Evolutionary conservation across 2,329 filamentous ascomycete species (phyloP), one percentile per base, ranked within the genome.

Genomic region (Knoxdaviesia proteae): DNA sequence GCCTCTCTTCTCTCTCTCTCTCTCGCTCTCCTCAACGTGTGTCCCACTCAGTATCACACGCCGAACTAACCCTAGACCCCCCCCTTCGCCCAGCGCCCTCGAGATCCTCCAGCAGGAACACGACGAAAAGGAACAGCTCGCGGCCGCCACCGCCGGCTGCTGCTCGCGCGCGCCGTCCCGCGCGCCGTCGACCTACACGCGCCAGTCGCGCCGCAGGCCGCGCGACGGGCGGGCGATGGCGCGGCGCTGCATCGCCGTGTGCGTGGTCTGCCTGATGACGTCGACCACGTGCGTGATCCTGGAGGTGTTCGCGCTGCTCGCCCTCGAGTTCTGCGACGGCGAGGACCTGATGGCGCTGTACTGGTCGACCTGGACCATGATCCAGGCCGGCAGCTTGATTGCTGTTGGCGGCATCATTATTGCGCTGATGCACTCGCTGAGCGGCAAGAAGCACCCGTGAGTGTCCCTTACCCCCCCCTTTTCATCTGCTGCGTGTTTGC

Each of bases 301-400:
- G 55, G 70, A 76, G 51, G 67, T 67, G 9, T 75, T 66, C 44
- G 56, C 59, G 7, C 61, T 73, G 11, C 50, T 72, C 44, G 67
- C 67, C 1, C 54, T 73, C 5, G 67, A 75, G 48, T 76, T 71
- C 48, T 76, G 71, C 47, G 68, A 71, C 35, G 70, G 69, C 7
- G 71, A 76, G 49, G 67, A 74, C 48, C 61, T 75, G 44, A 73
- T 74, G 56, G 63, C 65, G 1, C 56, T 75, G 0, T 74, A 73
- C 54, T 75, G 71, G 71, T 67, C 70, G 0, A 72, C 70, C 2
- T 75, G 70, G 68, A 71, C 68, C 29, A 69, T 72, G 61, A 58
- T 73, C 5, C 71, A 75, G 49, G 56, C 74, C 3, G 71, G 71
- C 5, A 68, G 68, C 2, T 56, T 71, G 46, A 72, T 74, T 34